Evolutionary conservation across 805 yeast species (phyloP), one percentile per base, ranked within the genome.

Genomic region (Starmerella powellii): DNA sequence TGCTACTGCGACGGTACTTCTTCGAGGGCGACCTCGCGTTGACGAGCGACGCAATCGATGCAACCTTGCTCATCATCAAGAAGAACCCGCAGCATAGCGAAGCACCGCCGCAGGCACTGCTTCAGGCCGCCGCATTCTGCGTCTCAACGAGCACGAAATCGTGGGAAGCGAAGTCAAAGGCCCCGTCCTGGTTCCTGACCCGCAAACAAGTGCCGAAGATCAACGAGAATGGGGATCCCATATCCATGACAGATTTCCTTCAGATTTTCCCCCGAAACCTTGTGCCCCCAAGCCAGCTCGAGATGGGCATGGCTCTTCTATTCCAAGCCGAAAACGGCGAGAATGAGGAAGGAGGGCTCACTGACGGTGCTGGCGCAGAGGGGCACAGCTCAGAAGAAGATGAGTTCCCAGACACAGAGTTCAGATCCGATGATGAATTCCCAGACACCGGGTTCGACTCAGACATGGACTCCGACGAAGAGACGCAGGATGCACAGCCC

Each of bases 101-200:
- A 17, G 64, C 88, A 5, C 88, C 96, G 0, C 96, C 96, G 1
- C 72, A 86, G 8, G 80, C 97, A 0, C 65, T 88, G 44, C 68
- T 77, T 58, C 98, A 91, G 60, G 95, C 97, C 1, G 94, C 95
- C 11, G 72, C 82, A 5, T 79, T 79, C 50, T 73, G 93, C n/a
- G 69, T 85, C 48, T 72, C 87, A 18, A 71, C 88, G 0, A 54
- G 94, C 8, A 16, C 42, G 12, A 76, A 72, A 32, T 94, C 95
- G 0, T 91, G 98, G 98, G 87, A 79, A 31, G 73, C 80, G 40
- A 88, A 87, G 57, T 70, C 80, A 24, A 74, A 84, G 1, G 73
- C 83, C 0, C 77, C 94, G 2, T 80, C 95, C 2, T 86, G 94
- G 93, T 80, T 76, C 73, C 73, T 82, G n/a, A 69, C 67, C 29